These are phyloP conservation scores for Benincasa hispida DNA, from an alignment of 306 rosid genomes.

Conservation along the genomic window DNA sequence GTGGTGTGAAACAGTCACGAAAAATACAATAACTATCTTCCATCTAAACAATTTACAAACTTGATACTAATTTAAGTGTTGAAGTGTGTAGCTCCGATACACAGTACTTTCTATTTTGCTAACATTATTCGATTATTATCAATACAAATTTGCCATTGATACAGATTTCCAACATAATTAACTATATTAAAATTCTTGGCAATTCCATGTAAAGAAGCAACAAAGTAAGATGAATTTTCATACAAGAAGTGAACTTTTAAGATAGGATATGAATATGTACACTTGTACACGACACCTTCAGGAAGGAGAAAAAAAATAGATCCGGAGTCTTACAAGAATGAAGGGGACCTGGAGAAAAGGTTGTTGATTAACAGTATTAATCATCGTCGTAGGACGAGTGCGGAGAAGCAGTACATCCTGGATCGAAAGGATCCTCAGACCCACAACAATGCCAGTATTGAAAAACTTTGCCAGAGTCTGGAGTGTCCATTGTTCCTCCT, in stretches of 20 bases:
- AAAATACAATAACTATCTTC: too few species aligned
- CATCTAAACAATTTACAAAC: too few species aligned
- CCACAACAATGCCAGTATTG: conserved; percentile 99
- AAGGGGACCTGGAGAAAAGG: conserved; percentile 4
- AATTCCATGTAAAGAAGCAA: too few species aligned
- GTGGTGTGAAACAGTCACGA: too few species aligned
- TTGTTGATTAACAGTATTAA: conserved; percentile 19
- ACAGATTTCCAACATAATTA: too few species aligned
- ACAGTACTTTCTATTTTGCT: too few species aligned
- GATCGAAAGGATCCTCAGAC: conserved; percentile 77
- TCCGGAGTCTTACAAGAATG: not conserved
- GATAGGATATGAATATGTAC: not conserved
- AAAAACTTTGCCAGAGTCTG: conserved; percentile 66
- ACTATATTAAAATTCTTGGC: too few species aligned
- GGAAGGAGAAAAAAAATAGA: not conserved
- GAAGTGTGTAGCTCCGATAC: too few species aligned
- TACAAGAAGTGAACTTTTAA: not conserved
- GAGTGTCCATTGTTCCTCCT: conserved; percentile 82
- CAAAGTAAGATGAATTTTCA: too few species aligned
- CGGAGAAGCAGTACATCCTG: conserved; percentile 73
- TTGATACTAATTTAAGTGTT: too few species aligned
- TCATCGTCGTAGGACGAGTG: conserved; percentile 78
- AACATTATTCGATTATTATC: too few species aligned
- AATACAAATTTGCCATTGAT: too few species aligned
- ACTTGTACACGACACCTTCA: not conserved